Evolutionary conservation across 2,329 filamentous ascomycete species (phyloP).

Genomic region (Rutstroemia sp.): DNA sequence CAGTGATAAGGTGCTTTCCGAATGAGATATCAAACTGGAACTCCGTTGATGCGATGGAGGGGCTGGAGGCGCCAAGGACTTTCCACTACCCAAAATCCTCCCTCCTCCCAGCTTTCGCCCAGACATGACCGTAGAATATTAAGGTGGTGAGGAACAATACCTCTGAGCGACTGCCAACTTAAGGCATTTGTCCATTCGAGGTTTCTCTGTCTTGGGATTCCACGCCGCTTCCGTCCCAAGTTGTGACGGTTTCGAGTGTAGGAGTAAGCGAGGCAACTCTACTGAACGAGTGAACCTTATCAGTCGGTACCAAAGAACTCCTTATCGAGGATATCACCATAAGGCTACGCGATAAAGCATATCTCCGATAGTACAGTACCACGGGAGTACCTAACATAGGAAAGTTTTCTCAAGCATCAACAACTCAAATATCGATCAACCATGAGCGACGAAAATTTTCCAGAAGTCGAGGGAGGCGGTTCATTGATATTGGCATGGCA

Average conservation of each 20-base stretch:
- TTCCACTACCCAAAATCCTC: slow-evolving; percentile 81
- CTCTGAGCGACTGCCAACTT: slow-evolving; percentile 21
- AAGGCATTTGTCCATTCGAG: slow-evolving; percentile 15
- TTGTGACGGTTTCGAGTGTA: background rate
- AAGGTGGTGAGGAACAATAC: slow-evolving; percentile 6
- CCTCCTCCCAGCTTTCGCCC: slow-evolving; percentile 85
- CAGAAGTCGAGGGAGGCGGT: slow-evolving; percentile 79
- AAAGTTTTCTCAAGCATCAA: background rate
- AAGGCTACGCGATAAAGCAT: background rate
- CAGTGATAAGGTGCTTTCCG: slow-evolving; percentile 69
- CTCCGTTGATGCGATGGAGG: slow-evolving; percentile 33
- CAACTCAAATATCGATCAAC: slow-evolving; percentile 9
- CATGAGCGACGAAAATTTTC: slow-evolving; percentile 42
- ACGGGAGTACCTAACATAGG: no score
- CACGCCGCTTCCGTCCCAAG: background rate
- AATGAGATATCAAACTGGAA: slow-evolving; percentile 42
- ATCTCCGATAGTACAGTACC: background rate
- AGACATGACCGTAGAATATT: slow-evolving; percentile 51
- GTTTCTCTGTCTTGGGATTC: background rate
- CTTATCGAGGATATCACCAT: slow-evolving; percentile 6
- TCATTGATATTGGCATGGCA: slow-evolving; percentile 96
- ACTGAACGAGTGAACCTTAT: background rate
- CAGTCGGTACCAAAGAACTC: background rate
- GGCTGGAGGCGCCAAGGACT: slow-evolving; percentile 63
- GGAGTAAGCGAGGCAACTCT: slow-evolving; percentile 4